Evolutionary conservation across 305 asterid species (phyloP).

Genomic region (Solanum aculeatissimum): DNA sequence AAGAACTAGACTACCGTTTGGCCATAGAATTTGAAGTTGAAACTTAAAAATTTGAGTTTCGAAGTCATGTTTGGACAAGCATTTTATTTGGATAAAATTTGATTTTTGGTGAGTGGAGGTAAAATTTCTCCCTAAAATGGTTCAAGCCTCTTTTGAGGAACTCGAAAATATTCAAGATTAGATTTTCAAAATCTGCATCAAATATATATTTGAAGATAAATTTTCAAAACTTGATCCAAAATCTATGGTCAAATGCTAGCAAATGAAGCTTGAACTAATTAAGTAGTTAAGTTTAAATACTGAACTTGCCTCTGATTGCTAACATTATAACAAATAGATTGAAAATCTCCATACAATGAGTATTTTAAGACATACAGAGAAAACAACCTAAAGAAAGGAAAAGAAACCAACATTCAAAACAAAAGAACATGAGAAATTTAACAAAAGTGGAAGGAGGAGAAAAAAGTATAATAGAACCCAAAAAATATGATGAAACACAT

Average conservation of each 20-base stretch:
- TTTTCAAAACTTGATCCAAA: not conserved
- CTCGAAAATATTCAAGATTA: not conserved
- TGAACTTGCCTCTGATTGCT: not conserved
- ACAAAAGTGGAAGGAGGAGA: not conserved
- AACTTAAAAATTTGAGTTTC: not conserved
- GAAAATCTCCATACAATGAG: not conserved
- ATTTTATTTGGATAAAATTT: not conserved
- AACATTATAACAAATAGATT: not conserved
- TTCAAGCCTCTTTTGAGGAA: not conserved
- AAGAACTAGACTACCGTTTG: not conserved
- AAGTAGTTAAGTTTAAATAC: not conserved
- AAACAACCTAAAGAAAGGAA: not conserved
- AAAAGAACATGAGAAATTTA: not conserved
- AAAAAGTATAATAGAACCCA: not conserved
- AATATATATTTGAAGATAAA: not conserved
- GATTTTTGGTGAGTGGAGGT: not conserved
- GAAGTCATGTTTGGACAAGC: not conserved
- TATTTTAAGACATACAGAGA: not conserved
- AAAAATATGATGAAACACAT: not conserved
- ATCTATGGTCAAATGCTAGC: not conserved
- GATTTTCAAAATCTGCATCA: not conserved
- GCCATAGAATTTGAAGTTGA: not conserved
- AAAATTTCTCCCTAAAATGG: no score
- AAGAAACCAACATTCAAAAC: not conserved
- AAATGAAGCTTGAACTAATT: not conserved